phyloP scores from a whole-genome alignment of 148 eudicot genomes.

The Amaranthus palmeri region DNA sequence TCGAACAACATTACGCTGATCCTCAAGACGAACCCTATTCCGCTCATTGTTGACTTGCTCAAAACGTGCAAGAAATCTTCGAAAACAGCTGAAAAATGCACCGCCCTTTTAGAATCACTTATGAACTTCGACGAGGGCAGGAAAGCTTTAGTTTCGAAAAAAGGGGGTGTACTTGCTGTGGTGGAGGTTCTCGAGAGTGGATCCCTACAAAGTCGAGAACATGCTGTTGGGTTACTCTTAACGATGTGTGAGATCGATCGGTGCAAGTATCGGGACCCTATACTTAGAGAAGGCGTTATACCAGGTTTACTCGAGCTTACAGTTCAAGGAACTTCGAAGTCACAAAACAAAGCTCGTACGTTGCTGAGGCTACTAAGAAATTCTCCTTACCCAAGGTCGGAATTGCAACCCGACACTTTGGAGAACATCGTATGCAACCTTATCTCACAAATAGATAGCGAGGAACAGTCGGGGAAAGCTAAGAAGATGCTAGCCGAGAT shows the following conservation, averaged over 20 bases:
- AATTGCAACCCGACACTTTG: constrained; percentile 60
- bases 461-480: constrained; percentile 81
- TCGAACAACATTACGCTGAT: constrained; percentile 43
- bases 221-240: constrained; percentile 77
- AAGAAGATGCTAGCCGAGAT: constrained; percentile 90
- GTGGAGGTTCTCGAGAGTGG: constrained; percentile 90
- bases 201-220: constrained; percentile 73
- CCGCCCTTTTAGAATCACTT: constrained; percentile 71
- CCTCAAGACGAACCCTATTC: constrained; percentile 56
- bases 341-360: constrained; percentile 66
- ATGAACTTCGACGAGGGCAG: constrained; percentile 62
- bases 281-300: constrained; percentile 87
- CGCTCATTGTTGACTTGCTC: constrained; percentile 53
- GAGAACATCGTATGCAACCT: constrained; percentile 81
- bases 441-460: constrained; percentile 77
- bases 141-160: constrained; percentile 49
- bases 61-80: constrained; percentile 70
- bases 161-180: constrained; percentile 84
- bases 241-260: constrained; percentile 78
- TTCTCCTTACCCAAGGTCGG: constrained; percentile 71
- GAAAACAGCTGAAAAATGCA: constrained; percentile 77
- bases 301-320: constrained; percentile 96
- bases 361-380: constrained; percentile 72
- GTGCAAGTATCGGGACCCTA: constrained; percentile 65
- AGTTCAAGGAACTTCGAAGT: constrained; percentile 75